Evolutionary conservation across 768 basidiomycete genomes (phyloP).

Genomic region (Termitomyces titanicus): DNA sequence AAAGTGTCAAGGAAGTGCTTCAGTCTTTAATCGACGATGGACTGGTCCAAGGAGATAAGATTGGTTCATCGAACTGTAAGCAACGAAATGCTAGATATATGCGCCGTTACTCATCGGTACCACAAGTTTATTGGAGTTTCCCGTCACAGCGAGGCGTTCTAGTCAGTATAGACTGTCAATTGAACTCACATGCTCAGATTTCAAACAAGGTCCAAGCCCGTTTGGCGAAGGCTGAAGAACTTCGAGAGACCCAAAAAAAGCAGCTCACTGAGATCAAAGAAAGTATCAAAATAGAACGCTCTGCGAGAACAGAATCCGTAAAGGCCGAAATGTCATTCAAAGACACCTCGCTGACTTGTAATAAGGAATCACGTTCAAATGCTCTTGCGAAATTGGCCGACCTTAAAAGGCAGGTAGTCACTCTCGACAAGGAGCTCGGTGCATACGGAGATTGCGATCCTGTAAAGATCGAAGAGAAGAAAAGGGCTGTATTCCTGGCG

Average conservation of each 20-base stretch:
- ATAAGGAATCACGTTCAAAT: conserved; percentile 54
- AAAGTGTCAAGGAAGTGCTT: conserved; percentile 89
- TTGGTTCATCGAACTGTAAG: conserved; percentile 92
- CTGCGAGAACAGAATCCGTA: conserved; percentile 57
- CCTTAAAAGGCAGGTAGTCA: conserved; percentile 44
- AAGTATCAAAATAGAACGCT: conserved; percentile 48
- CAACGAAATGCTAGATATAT: conserved; percentile 15
- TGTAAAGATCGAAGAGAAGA: conserved; percentile 72
- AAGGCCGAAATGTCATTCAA: conserved; percentile 14
- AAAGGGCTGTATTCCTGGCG: conserved; percentile 66
- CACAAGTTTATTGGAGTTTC: conserved; percentile 91
- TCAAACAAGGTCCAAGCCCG: conserved; percentile 53
- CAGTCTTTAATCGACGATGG: conserved; percentile 86
- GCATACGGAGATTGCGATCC: conserved; percentile 87
- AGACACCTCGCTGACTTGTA: conserved; percentile 2
- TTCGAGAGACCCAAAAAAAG: conserved; percentile 33
- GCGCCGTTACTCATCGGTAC: conserved; percentile 8
- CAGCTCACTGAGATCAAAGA: conserved; percentile 49
- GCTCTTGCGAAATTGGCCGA: conserved; percentile 47
- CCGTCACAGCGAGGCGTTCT: conserved; percentile 83
- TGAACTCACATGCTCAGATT: background rate
- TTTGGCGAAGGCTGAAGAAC: conserved; percentile 46
- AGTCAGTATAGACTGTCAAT: conserved; percentile 33
- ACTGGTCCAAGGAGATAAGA: conserved; percentile 85
- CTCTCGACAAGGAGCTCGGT: conserved; percentile 64